Evolutionary conservation across 2,329 filamentous ascomycete species (phyloP).

Genomic region (Scedosporium aurantiacum): DNA sequence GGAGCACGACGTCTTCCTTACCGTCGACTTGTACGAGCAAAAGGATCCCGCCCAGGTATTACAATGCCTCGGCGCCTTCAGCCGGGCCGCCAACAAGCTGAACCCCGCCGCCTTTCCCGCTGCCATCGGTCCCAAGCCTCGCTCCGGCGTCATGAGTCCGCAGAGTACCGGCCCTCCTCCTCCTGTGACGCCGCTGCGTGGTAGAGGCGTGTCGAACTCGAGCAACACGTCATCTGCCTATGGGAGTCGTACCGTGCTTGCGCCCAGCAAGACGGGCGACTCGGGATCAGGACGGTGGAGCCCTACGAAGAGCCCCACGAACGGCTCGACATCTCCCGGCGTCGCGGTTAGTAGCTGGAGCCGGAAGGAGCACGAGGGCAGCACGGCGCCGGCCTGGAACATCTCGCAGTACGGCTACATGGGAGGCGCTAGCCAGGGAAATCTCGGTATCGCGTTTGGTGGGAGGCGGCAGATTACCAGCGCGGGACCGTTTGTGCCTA

Average conservation of each 20-base stretch:
- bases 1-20: conserved; percentile 91
- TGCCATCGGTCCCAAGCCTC: conserved; percentile 60
- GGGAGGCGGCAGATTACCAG: conserved; percentile 86
- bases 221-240: conserved; percentile 48
- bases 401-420: conserved; percentile 98
- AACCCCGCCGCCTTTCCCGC: conserved; percentile 65
- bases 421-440: conserved; percentile 92
- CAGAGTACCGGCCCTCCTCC: conserved; percentile 44
- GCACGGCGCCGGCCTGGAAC: conserved; percentile 88
- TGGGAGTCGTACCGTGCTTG: conserved; percentile 26
- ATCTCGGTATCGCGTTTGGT: conserved; percentile 87
- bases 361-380: conserved; percentile 67
- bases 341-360: conserved; percentile 74
- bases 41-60: conserved; percentile 95
- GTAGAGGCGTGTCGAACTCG: conserved; percentile 40
- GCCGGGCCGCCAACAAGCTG: conserved; percentile 65
- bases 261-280: conserved; percentile 41
- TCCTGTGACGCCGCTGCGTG: conserved; percentile 33
- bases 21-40: conserved; percentile 87
- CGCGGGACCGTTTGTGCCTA: conserved; percentile 68
- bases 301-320: conserved; percentile 38
- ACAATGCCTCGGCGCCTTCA: conserved; percentile 87
- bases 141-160: conserved; percentile 50
- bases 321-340: conserved; percentile 39
- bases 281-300: conserved; percentile 46